Evolutionary conservation across 176 grass and related monocot genomes (phyloP).

Genomic region (Oryza glaberrima): DNA sequence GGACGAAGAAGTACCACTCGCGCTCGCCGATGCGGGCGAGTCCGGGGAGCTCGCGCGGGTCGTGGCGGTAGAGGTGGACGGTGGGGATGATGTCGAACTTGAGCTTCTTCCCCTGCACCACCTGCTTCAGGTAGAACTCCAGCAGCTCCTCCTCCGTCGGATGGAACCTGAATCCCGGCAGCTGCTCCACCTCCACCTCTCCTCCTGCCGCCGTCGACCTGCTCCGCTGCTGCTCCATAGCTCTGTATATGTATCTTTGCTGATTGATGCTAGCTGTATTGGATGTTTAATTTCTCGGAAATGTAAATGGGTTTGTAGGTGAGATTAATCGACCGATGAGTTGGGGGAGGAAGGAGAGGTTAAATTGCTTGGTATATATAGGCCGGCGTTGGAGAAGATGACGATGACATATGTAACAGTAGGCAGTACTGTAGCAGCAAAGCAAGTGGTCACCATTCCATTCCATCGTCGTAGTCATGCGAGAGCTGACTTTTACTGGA

Average conservation of each 20-base stretch:
- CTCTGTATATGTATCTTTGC: too few species aligned
- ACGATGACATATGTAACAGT: too few species aligned
- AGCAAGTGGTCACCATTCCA: slow-evolving; percentile 8
- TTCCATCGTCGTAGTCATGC: neutral
- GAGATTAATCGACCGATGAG: neutral
- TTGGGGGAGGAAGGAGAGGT: neutral
- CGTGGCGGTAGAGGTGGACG: slow-evolving; percentile 76
- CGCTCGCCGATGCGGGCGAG: slow-evolving; percentile 78
- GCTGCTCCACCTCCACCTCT: slow-evolving; percentile 3
- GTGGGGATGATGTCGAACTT: slow-evolving; percentile 88
- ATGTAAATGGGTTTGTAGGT: neutral
- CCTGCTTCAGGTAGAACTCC: slow-evolving; percentile 87
- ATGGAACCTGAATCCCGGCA: slow-evolving; percentile 83
- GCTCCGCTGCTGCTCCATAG: neutral
- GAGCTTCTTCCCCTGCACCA: slow-evolving; percentile 55
- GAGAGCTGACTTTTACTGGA: slow-evolving; percentile 32
- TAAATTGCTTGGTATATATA: slow-evolving; percentile 35
- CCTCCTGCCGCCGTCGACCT: neutral
- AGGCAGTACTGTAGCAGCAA: too few species aligned
- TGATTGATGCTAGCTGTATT: neutral
- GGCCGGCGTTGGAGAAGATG: neutral
- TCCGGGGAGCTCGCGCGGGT: slow-evolving; percentile 79
- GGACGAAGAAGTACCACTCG: slow-evolving; percentile 99
- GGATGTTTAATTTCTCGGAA: neutral
- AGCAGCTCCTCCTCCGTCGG: slow-evolving; percentile 90